Conservation (phyloP, 805 yeast species). For the Myxozyma melibiosi region DNA sequence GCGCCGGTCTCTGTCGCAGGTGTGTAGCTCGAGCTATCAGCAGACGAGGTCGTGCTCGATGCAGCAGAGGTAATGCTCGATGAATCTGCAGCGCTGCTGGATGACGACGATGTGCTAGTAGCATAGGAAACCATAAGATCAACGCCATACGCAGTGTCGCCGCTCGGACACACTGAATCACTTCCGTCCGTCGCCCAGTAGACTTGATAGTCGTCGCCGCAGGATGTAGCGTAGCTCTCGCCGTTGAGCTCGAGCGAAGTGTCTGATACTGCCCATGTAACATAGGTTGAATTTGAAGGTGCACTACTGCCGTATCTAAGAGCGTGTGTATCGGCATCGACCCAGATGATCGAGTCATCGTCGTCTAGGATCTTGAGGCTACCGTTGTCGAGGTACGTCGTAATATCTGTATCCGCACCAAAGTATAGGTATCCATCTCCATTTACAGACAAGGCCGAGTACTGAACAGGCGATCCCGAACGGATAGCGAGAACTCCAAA, state of each 20-base stretch:
- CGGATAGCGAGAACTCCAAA: constrained; percentile 3
- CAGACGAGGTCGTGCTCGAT: not conserved
- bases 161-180: constrained; percentile 4
- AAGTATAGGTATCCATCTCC: constrained; percentile 1
- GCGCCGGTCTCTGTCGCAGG: not conserved
- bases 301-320: not conserved
- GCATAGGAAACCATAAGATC: not conserved
- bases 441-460: not conserved
- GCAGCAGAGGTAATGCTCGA: not conserved
- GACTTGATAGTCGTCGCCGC: constrained; percentile 3
- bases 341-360: constrained; percentile 1
- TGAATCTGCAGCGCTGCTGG: no score
- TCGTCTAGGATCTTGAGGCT: not conserved
- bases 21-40: not conserved
- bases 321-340: not conserved
- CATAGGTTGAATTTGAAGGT: constrained; percentile 2
- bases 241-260: not conserved
- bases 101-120: not conserved
- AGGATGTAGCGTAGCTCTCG: not conserved
- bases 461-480: constrained; percentile 9
- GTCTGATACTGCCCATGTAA: not conserved
- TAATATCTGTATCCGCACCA: not conserved
- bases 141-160: not conserved
- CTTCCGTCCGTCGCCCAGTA: constrained; percentile 7
- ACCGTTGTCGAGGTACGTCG: not conserved